Percentiles rank a stretch among this genome's conserved stretches.
Evolutionary conservation across 202 grass and related monocot genomes (phyloP).

Genomic region (Zizania palustris): DNA sequence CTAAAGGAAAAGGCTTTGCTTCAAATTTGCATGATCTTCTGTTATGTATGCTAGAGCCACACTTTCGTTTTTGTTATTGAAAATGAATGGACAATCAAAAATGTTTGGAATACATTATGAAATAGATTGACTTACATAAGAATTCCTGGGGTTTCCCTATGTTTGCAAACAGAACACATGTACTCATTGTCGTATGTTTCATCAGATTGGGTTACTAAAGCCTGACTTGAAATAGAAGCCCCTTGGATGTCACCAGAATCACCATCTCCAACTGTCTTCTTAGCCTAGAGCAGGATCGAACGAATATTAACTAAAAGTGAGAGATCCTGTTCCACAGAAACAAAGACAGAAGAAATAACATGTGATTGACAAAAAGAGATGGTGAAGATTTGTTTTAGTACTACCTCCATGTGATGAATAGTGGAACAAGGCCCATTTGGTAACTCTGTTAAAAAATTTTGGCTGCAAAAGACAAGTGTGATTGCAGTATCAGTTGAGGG

Average conservation of each 20-base stretch:
- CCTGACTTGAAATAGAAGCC: slow-evolving; percentile 36
- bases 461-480: slow-evolving; percentile 45
- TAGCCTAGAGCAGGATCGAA: slow-evolving; percentile 34
- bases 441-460: slow-evolving; percentile 34
- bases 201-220: slow-evolving; percentile 30
- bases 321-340: slow-evolving; percentile 27
- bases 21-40: slow-evolving; percentile 4
- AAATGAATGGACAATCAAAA: slow-evolving; percentile 14
- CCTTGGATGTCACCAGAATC: slow-evolving; percentile 33
- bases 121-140: slow-evolving; percentile 46
- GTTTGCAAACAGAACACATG: slow-evolving; percentile 43
- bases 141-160: slow-evolving; percentile 27
- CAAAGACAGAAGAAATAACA: slow-evolving; percentile 13
- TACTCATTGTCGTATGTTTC: slow-evolving; percentile 21
- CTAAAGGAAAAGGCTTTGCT: not conserved
- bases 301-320: slow-evolving; percentile 24
- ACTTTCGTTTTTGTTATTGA: slow-evolving; percentile 5
- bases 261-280: slow-evolving; percentile 22
- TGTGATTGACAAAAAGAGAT: not conserved
- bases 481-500: slow-evolving; percentile 24
- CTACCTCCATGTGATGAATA: slow-evolving; percentile 36
- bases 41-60: not conserved
- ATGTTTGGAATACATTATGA: slow-evolving; percentile 2
- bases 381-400: slow-evolving; percentile 1
- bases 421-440: slow-evolving; percentile 25